Base-by-base conservation (phyloP, 116 monocot genomes). In the Thalassia testudinum region DNA sequence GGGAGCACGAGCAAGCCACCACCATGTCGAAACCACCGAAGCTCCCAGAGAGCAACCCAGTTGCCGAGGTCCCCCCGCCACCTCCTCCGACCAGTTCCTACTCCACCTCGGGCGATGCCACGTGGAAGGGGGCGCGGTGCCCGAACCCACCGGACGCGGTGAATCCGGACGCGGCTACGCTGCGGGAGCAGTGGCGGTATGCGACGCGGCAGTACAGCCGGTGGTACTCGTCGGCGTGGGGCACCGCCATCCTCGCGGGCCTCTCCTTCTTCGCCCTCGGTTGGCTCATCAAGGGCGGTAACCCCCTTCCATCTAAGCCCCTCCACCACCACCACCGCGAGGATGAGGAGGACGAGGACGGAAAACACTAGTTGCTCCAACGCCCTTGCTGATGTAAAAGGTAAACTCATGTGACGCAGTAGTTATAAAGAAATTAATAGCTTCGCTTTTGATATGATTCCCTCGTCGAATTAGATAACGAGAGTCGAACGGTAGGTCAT, bases 201-300 rank as follows among this genome's bases (percentile, higher is more conserved):
- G 95, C 95, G 27, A 75, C 65, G 21, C 72, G 88, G 27, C 78
- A 79, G 74, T 95, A 88, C 70, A 72, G 81, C 62, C 66, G 81
- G 24, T 95, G 88, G 79, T 88, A 87, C 74, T 85, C 85, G 16
- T 81, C 79, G 37, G 78, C 95, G 4, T 95, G 95, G 95, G 95
- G 95, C 52, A 74, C 88, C 15, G 88, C 95, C 52, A 88, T 88
- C 65, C 81, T 95, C 37, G 85, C 95, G 50, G 95, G 95, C 15
- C 50, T 45, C 30, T 62, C 95, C 40, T 88, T 88, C 66, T 95
- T 87, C 64, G 95, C 85, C 22, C 85, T 95, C 48, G 95, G 95
- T 2, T 95, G 95, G 95, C 10, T 81, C 55, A 59, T 95, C 74
- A 95, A 95, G 73, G 95, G 95, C 16, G 78, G 59, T 42, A 95